Base-by-base conservation (phyloP, 805 yeast genomes). In the Isabelozyma rhagii region DNA sequence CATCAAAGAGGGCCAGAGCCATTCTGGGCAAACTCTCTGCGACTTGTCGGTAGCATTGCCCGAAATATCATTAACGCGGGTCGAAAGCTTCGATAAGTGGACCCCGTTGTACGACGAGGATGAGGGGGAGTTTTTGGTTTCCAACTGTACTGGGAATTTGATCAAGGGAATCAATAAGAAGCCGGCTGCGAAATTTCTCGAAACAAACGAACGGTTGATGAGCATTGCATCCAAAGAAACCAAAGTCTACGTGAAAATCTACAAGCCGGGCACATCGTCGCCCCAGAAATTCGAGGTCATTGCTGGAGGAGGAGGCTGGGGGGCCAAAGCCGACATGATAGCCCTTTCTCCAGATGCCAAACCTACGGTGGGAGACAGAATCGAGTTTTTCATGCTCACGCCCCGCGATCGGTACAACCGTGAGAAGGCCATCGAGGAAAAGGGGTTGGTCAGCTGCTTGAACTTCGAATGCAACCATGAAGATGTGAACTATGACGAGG, bases 261-360 rank as follows among this genome's bases (percentile, higher is more conserved):
- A 53, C 47, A 50, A 57, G 25, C 51, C 41, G 15, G 51, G 48
- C 6, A 17, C 41, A 17, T 45, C 21, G 13, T 39, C 21, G 0
- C 58, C 64, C 4, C 57, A 61, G 47, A 68, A 75, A 47, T 78
- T 68, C 61, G 78, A 80, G 58, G 83, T 85, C 17, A 72, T 82
- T 36, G 91, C 89, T 5, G 91, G 91, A 4, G 91, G 91, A 2
- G 86, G 89, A 2, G 83, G 85, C 2, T 85, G 90, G 90, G 88
- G 89, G 1, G 80, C 83, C 28, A 79, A 85, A 49, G 83, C 87
- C 2, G 80, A 80, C 34, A 79, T 83, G 61, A 70, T 85, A n/a
- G 91, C 82, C 1, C 61, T 85, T 10, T 85, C 85, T 28, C 84
- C 89, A 1, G 77, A 76, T 2, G 84, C 84, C 1, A 58, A 67